phyloP scores from a whole-genome alignment of 495 filamentous ascomycete genomes.

The Poronia punctata region DNA sequence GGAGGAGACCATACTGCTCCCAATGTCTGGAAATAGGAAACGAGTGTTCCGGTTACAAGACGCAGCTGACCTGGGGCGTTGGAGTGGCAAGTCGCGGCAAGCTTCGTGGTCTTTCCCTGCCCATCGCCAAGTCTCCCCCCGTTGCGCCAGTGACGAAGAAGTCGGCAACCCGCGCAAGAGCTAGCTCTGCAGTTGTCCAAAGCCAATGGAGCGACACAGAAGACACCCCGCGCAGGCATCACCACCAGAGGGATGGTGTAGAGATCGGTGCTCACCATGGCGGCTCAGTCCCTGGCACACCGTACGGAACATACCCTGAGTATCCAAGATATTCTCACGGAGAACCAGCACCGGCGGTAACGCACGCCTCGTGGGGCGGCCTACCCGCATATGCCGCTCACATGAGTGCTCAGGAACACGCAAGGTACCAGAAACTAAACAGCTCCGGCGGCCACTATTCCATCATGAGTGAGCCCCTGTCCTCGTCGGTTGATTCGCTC shows the following conservation, averaged over 20 bases:
- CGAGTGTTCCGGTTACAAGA: conserved; percentile 96
- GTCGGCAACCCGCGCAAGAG: conserved; percentile 30
- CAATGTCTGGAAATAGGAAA: conserved; percentile 87
- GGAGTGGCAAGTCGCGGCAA: conserved; percentile 96
- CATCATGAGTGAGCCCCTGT: conserved; percentile 36
- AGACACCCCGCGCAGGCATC: conserved; percentile 20
- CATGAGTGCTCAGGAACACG: conserved; percentile 17
- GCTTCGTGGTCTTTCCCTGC: conserved; percentile 79
- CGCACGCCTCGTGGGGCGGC: conserved; percentile 21
- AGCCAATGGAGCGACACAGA: conserved; percentile 32
- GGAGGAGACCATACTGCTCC: conserved; percentile 88
- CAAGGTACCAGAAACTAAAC: conserved; percentile 22
- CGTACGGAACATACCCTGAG: conserved; percentile 31
- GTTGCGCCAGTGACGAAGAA: conserved; percentile 42
- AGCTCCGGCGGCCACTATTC: conserved; percentile 20
- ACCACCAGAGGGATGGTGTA: conserved; percentile 23
- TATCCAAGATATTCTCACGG: conserved; percentile 28
- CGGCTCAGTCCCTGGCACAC: conserved; percentile 19
- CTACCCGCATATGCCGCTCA: conserved; percentile 20
- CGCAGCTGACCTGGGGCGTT: conserved; percentile 94
- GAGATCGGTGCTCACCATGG: conserved; percentile 20
- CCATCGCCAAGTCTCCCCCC: conserved; percentile 67
- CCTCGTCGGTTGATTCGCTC: conserved; percentile 43
- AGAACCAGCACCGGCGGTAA: conserved; percentile 23
- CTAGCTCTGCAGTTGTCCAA: conserved; percentile 29